These are phyloP conservation scores for Boletus subparvulus DNA, from an alignment of 768 basidiomycete genomes.

Conservation along the genomic window DNA sequence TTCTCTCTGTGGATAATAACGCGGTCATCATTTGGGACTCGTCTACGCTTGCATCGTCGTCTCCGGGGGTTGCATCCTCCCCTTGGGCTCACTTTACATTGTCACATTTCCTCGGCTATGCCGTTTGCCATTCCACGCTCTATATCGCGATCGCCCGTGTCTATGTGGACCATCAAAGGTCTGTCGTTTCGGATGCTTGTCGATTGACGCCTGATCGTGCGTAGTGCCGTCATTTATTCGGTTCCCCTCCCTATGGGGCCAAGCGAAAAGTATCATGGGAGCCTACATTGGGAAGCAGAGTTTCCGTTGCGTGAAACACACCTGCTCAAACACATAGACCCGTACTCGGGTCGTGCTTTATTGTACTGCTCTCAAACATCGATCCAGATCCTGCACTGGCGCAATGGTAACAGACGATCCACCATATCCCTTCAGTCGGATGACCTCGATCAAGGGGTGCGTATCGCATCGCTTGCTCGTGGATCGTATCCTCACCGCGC, in stretches of 20 bases:
- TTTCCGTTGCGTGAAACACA: constrained; percentile 17
- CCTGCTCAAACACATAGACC: constrained; percentile 38
- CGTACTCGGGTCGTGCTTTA: constrained; percentile 30
- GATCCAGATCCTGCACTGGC: constrained; percentile 43
- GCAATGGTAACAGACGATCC: constrained; percentile 20
- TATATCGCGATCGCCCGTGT: constrained; percentile 12
- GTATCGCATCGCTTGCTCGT: constrained; percentile 2
- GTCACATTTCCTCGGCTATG: constrained; percentile 5
- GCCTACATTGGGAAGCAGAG: constrained; percentile 9
- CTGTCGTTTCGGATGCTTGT: not conserved
- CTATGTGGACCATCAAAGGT: constrained; percentile 11
- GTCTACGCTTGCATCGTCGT: not conserved
- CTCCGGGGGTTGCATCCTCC: not conserved
- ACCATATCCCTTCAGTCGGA: constrained; percentile 23
- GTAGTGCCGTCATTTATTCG: constrained; percentile 14
- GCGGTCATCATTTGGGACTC: constrained; percentile 19
- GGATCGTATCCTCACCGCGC: not conserved
- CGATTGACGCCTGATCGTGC: not conserved
- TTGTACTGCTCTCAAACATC: constrained; percentile 27
- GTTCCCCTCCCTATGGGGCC: constrained; percentile 3
- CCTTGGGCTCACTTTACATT: constrained; percentile 14
- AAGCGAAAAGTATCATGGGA: not conserved
- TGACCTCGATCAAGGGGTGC: constrained; percentile 35
- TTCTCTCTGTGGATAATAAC: constrained; percentile 16
- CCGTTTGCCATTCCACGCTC: constrained; percentile 8